Evolutionary conservation across 1,284 basidiomycete genomes (phyloP).

Genomic region (Tilletia walkeri): DNA sequence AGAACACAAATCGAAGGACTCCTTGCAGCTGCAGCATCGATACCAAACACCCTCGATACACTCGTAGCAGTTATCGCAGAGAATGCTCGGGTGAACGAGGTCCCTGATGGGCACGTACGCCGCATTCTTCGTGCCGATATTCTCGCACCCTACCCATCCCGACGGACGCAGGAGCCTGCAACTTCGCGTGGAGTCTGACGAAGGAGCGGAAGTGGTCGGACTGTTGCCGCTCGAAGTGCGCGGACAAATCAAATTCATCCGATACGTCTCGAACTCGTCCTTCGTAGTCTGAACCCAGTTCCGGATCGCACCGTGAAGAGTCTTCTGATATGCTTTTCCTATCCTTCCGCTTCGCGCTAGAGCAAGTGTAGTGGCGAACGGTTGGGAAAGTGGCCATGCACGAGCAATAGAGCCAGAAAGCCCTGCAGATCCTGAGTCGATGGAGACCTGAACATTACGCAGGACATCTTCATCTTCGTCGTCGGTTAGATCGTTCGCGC

Average conservation of each 20-base stretch:
- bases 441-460: neutral
- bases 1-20: slow-evolving; percentile 25
- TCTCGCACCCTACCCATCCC: neutral
- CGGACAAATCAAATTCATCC: neutral
- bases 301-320: slow-evolving; percentile 4
- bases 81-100: slow-evolving; percentile 26
- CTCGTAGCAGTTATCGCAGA: slow-evolving; percentile 28
- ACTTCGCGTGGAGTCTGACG: neutral
- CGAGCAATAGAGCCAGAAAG: neutral
- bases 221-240: too few relatives aligned
- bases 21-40: slow-evolving; percentile 27
- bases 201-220: neutral
- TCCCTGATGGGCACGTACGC: slow-evolving; percentile 21
- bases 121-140: neutral
- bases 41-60: slow-evolving; percentile 25
- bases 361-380: neutral
- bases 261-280: slow-evolving; percentile 19
- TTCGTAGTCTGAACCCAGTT: slow-evolving; percentile 4
- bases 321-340: neutral
- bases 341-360: neutral
- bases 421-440: neutral
- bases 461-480: neutral
- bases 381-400: slow-evolving; percentile 1
- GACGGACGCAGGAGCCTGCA: neutral
- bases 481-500: neutral